Base-by-base conservation (phyloP, 2,329 filamentous ascomycete genomes). In the Aspergillus transmontanensis region DNA sequence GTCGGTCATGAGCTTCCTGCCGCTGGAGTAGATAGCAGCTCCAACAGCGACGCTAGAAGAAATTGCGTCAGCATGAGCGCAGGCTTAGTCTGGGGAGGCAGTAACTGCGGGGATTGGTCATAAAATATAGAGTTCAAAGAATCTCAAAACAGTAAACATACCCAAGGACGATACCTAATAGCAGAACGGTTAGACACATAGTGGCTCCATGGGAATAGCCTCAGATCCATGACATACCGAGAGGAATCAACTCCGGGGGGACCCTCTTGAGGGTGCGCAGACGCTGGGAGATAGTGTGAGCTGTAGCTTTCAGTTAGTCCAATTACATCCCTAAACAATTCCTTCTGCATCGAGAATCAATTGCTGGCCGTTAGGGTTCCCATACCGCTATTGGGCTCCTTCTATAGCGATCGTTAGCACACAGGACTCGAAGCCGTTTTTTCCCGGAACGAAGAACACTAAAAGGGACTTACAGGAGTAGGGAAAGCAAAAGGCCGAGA, bases 281-380 rank as follows among this genome's bases (percentile, higher is more conserved):
- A 79, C 94, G 92, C 85, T 98, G 95, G 71, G 94, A 97, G 81
- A 98, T 89, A 75, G 94, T 97, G 85, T 98, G 95, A 79, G 93
- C 95, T 99, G 63, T 50, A 72, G 70, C 68, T 61, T 66, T 57
- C 28, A 56, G 67, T 76, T 65, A 74, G 71, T 69, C 66, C 63
- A 67, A 64, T 60, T 53, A 41, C 34, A 28, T 45, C 26, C 51
- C 23, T 48, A 36, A 43, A 54, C 45, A 34, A 34, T 11, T 32
- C 57, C 26, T 28, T 32, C 34, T 21, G 12, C 53, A 61, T 46
- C 46, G 32, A 61, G 21, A 36, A 26, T 64, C 62, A 61, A 66
- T 66, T 41, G 39, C 61, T 51, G 57, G 50, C 56, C 34, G 39
- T 59, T 43, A 57, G 62, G 59, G 59, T 58, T 39, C 53, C 64